Evolutionary conservation across 2,329 filamentous ascomycete genomes (phyloP).

Genomic region (Paecilomyces sp.): DNA sequence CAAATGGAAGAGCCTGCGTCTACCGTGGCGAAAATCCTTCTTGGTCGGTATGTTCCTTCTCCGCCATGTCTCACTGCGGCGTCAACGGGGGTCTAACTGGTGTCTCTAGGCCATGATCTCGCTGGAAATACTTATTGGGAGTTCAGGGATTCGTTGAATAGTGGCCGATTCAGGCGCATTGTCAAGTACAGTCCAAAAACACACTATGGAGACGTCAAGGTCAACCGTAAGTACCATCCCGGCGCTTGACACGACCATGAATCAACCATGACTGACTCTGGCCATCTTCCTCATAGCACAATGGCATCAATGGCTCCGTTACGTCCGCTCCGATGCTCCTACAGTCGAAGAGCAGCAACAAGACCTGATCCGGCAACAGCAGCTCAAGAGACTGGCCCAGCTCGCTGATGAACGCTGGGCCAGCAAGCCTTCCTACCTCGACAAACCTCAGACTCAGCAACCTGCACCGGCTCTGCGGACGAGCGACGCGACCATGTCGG

Average conservation of each 20-base stretch:
- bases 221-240: slow-evolving; percentile 42
- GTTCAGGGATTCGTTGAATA: slow-evolving; percentile 52
- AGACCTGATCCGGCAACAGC: slow-evolving; percentile 50
- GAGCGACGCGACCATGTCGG: slow-evolving; percentile 33
- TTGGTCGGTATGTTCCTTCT: slow-evolving; percentile 42
- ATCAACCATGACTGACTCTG: slow-evolving; percentile 1
- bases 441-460: slow-evolving; percentile 46
- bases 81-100: slow-evolving; percentile 2
- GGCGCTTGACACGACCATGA: background rate
- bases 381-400: slow-evolving; percentile 53
- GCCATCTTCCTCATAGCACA: slow-evolving; percentile 40
- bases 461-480: slow-evolving; percentile 39
- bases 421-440: slow-evolving; percentile 51
- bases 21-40: slow-evolving; percentile 57
- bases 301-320: slow-evolving; percentile 64
- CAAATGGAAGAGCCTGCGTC: slow-evolving; percentile 54
- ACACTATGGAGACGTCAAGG: slow-evolving; percentile 54
- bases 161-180: slow-evolving; percentile 50
- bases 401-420: slow-evolving; percentile 57
- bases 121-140: slow-evolving; percentile 62
- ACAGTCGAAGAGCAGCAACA: slow-evolving; percentile 52
- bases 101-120: slow-evolving; percentile 49
- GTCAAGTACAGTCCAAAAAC: slow-evolving; percentile 48
- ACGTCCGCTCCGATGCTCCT: slow-evolving; percentile 51
- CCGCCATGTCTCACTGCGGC: background rate